Percentiles rank a stretch among this genome's conserved stretches.
Conservation (phyloP, 2,329 filamentous ascomycete species). For the Amesomyces nigricolor region DNA sequence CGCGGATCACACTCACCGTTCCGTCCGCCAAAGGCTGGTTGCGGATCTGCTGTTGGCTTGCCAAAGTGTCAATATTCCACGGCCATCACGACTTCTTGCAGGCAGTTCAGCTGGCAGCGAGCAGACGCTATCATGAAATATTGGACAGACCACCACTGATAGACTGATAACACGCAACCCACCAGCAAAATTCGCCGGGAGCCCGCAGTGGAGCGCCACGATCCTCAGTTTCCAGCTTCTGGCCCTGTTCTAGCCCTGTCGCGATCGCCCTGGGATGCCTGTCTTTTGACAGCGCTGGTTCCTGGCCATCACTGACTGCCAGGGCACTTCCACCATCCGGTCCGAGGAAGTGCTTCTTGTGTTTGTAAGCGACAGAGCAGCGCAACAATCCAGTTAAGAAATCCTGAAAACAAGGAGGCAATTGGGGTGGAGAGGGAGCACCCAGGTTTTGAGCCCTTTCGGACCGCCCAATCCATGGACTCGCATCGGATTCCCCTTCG, state of each 20-base stretch:
- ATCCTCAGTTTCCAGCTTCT: neutral
- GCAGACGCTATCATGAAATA: neutral
- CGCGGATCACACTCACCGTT: neutral
- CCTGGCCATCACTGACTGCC: neutral
- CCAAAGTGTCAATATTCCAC: neutral
- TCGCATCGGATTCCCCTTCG: slow-evolving; percentile 9
- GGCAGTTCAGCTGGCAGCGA: too few relatives aligned
- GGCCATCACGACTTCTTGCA: neutral
- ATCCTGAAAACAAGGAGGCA: too few relatives aligned
- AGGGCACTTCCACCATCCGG: too few relatives aligned
- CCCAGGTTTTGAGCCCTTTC: too few relatives aligned
- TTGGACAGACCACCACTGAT: too few relatives aligned
- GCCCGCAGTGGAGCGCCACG: neutral
- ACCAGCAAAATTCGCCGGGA: neutral
- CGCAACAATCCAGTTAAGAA: too few relatives aligned
- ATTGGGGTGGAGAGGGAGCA: too few relatives aligned
- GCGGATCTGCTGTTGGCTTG: too few relatives aligned
- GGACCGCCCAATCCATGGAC: neutral
- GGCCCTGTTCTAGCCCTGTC: neutral
- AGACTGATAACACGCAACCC: neutral
- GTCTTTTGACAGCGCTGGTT: neutral
- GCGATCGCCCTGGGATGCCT: neutral
- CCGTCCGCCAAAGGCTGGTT: too few relatives aligned
- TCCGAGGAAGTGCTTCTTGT: too few relatives aligned
- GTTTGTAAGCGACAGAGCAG: too few relatives aligned